These are phyloP conservation scores for Fusarium sp. DNA, from an alignment of 2,329 filamentous ascomycete species.

Conservation along the genomic window DNA sequence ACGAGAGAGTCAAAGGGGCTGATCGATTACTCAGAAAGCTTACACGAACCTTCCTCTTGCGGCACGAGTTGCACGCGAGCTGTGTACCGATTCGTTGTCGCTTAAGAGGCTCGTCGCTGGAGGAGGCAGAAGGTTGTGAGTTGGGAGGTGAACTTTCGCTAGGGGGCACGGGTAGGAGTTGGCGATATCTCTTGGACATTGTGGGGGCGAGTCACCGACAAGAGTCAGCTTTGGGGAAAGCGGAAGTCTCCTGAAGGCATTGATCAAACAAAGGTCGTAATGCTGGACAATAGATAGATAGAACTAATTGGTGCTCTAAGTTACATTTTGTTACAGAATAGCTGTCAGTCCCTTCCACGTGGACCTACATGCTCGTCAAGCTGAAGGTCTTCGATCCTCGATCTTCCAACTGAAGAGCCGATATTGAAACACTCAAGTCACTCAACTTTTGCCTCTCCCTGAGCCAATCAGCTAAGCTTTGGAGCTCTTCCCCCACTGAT, in stretches of 20 bases:
- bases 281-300: not conserved
- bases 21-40: not conserved
- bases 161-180: slow-evolving; percentile 21
- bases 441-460: not conserved
- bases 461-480: not conserved
- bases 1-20: not conserved
- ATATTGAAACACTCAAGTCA: not conserved
- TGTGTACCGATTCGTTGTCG: slow-evolving; percentile 27
- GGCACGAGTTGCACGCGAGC: slow-evolving; percentile 23
- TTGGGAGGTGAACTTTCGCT: slow-evolving; percentile 4
- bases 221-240: not conserved
- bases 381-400: not conserved
- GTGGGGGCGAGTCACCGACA: not conserved
- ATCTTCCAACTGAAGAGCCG: not conserved
- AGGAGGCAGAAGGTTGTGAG: slow-evolving; percentile 16
- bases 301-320: not conserved
- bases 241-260: not conserved
- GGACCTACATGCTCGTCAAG: not conserved
- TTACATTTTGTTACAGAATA: not conserved
- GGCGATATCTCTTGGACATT: slow-evolving; percentile 38
- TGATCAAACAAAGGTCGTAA: not conserved
- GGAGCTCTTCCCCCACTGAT: slow-evolving; percentile 2
- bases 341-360: not conserved
- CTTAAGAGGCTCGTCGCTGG: slow-evolving; percentile 25
- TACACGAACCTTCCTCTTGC: slow-evolving; percentile 30